Evolutionary conservation across 331 rosid species (phyloP), one percentile per base, ranked within the genome.

Genomic region (Cucumis variabilis): DNA sequence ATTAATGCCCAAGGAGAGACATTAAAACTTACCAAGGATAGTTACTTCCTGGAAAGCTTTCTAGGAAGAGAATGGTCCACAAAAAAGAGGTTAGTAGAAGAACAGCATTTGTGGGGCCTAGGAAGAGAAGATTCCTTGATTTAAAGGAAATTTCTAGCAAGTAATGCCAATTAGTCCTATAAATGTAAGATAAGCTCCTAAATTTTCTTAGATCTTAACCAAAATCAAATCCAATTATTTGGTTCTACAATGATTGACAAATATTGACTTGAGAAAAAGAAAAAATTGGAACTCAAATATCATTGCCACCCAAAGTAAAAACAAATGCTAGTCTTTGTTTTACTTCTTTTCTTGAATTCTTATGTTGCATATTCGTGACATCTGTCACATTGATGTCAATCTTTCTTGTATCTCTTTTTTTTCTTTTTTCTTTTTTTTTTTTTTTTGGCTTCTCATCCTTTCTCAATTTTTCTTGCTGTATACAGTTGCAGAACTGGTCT

Each of bases 401-500:
- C 37, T 46, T 48, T 76, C 62, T 76, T 3, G 62, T 76, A 23
- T 44, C 60, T 20, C n/a, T 46, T 46, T 9, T 8, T 3, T 44
- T 44, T 55, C 16, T 8, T 55, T 55, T 55, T 55, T 1, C 16
- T 55, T 16, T 14, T 6, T 63, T 3, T 2, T 53, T 9, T 13
- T 23, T 76, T 50, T n/a, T 15, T 17, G 23, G 24, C 63, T 74
- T 82, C 65, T 62, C 44, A 62, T 69, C n/a, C 14, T 72, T 87
- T 73, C 85, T 83, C 25, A 90, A 82, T 91, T 89, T 37, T 86
- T 17, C 27, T 21, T 51, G 37, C 71, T 84, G 84, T 60, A n/a
- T 81, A 86, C 93, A 97, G 99, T 88, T 97, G 87, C 98, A 97
- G 44, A 88, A 95, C 41, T 97, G 98, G 99, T 81, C 53, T 62